Evolutionary conservation across 306 rosid species (phyloP).

Genomic region (Canavalia gladiata): DNA sequence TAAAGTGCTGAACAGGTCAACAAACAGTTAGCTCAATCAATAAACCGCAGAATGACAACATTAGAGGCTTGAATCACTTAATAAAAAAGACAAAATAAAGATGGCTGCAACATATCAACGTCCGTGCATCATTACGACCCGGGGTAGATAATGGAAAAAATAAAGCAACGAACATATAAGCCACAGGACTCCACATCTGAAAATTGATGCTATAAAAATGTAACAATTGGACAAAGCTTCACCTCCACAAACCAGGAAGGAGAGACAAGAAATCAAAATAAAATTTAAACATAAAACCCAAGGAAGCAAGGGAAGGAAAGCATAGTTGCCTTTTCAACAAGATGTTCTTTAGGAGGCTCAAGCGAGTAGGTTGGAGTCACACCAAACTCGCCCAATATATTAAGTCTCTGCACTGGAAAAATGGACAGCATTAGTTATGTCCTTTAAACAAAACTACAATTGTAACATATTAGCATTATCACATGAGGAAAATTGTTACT

Average conservation of each 20-base stretch:
- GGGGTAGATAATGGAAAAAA: neutral
- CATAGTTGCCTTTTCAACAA: constrained; percentile 71
- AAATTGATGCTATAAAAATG: neutral
- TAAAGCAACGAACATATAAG: neutral
- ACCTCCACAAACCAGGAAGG: constrained; percentile 26
- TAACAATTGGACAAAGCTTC: constrained; percentile 26
- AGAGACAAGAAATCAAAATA: constrained; percentile 7
- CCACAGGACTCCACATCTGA: neutral
- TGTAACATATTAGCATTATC: constrained; percentile 10
- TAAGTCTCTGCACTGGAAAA: constrained; percentile 60
- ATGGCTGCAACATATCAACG: neutral
- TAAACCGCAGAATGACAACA: neutral
- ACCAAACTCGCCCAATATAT: constrained; percentile 53
- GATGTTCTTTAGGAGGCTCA: constrained; percentile 81
- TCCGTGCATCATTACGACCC: neutral
- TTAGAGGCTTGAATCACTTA: neutral
- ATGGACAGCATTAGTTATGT: constrained; percentile 15
- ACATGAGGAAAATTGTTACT: constrained; percentile 39
- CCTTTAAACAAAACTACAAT: neutral
- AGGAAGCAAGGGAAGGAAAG: constrained; percentile 5
- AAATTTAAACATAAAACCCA: neutral
- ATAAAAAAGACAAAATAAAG: neutral
- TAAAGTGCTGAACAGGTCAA: constrained; percentile 12
- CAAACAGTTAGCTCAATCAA: neutral
- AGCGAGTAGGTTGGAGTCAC: constrained; percentile 61